These are phyloP conservation scores for Phytopythium kandeliae DNA, from an alignment of 352 stramenopile genomes.

Conservation along the genomic window DNA sequence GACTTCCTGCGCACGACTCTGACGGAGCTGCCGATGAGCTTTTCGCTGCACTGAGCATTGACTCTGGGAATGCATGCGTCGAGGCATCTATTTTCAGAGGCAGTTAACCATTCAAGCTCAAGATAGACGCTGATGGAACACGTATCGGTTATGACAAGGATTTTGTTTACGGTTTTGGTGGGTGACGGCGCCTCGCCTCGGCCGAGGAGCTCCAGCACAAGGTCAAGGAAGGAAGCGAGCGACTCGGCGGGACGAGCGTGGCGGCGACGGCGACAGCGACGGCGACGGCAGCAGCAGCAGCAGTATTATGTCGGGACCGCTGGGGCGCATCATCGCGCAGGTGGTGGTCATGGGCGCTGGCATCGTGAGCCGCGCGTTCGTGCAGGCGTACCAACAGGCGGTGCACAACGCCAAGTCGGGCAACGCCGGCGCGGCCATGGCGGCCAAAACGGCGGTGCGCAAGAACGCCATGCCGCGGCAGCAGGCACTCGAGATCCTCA, in stretches of 20 bases:
- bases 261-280: background rate
- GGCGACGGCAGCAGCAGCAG: slow-evolving; percentile 18
- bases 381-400: slow-evolving; percentile 85
- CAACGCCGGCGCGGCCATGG: slow-evolving; percentile 57
- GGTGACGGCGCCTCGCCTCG: background rate
- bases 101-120: too few relatives aligned
- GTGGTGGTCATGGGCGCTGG: slow-evolving; percentile 79
- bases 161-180: background rate
- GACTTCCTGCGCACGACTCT: slow-evolving; percentile 47
- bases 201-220: background rate
- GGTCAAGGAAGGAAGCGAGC: background rate
- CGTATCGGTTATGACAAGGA: background rate
- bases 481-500: slow-evolving; percentile 81
- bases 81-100: too few relatives aligned
- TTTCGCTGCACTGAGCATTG: slow-evolving; percentile 15
- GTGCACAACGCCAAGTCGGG: slow-evolving; percentile 81
- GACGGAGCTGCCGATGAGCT: slow-evolving; percentile 27
- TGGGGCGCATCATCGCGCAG: slow-evolving; percentile 79
- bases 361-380: slow-evolving; percentile 82
- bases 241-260: background rate
- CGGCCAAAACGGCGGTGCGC: slow-evolving; percentile 51
- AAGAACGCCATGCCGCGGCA: slow-evolving; percentile 77
- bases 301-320: slow-evolving; percentile 80
- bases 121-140: too few relatives aligned
- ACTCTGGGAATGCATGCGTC: background rate